These are phyloP conservation scores for Colletotrichum sp. DNA, from an alignment of 2,329 filamentous ascomycete genomes.

Conservation along the genomic window DNA sequence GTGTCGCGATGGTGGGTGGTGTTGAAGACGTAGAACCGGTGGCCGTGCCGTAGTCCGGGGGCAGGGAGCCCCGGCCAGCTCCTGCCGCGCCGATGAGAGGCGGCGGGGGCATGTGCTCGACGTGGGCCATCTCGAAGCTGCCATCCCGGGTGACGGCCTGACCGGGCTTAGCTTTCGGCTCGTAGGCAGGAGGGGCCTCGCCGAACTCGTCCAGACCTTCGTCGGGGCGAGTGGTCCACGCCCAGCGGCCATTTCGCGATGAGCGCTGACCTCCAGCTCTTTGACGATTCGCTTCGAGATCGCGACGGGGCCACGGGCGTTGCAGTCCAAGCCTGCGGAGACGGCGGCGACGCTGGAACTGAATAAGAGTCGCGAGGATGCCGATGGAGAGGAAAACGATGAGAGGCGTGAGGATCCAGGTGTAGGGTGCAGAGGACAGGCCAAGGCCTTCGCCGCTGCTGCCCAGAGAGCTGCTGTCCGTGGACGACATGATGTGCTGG, in stretches of 20 bases:
- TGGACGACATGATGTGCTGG: conserved; percentile 6
- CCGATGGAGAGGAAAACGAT: conserved; percentile 47
- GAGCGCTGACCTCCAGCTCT: conserved; percentile 6
- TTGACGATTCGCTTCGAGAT: conserved; percentile 14
- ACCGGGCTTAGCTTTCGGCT: conserved; percentile 30
- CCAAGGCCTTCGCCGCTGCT: not conserved
- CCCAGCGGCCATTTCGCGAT: conserved; percentile 15
- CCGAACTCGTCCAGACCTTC: conserved; percentile 70
- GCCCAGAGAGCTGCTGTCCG: not conserved
- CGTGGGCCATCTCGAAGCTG: conserved; percentile 17
- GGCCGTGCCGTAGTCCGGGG: conserved; percentile 10
- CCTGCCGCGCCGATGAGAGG: not conserved
- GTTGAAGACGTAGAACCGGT: conserved; percentile 10
- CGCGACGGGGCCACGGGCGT: conserved; percentile 25
- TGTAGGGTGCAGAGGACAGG: conserved; percentile 56
- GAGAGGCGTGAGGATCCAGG: conserved; percentile 60
- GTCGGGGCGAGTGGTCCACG: conserved; percentile 34
- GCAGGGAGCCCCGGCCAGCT: not conserved
- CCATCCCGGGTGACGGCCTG: conserved; percentile 5
- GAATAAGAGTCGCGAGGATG: conserved; percentile 42
- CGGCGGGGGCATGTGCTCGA: conserved; percentile 1
- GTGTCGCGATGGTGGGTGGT: conserved; percentile 1
- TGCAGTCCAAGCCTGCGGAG: conserved; percentile 24
- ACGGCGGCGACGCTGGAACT: conserved; percentile 45
- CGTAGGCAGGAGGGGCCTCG: conserved; percentile 70